Percentiles rank a stretch among this genome's conserved stretches.
phyloP scores from a whole-genome alignment of 208 protist genomes.

The Leishmania braziliensis region DNA sequence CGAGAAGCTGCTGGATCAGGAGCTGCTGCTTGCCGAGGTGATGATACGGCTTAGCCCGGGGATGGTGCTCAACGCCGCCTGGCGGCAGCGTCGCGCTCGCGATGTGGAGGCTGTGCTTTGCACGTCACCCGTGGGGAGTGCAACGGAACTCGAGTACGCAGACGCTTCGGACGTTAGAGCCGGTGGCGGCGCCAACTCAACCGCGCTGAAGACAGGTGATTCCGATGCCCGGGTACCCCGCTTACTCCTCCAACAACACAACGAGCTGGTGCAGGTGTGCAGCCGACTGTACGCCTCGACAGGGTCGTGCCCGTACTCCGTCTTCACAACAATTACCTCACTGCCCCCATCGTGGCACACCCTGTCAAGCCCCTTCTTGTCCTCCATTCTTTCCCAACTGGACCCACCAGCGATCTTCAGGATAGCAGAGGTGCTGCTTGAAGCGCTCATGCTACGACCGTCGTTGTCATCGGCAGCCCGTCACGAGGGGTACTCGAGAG shows the following conservation, averaged over 20 bases:
- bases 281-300: background rate
- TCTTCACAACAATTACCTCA: too few species aligned
- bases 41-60: background rate
- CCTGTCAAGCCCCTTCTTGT: background rate
- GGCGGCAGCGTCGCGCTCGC: constrained; percentile 1
- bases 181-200: background rate
- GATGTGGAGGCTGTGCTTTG: background rate
- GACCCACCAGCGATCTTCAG: background rate
- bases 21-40: background rate
- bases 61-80: background rate
- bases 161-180: background rate
- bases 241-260: background rate
- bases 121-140: background rate
- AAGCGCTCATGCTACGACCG: background rate
- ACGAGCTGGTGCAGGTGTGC: background rate
- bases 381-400: background rate
- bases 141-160: background rate
- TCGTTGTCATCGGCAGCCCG: background rate
- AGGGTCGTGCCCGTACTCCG: background rate
- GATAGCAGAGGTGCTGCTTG: background rate
- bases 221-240: background rate
- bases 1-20: background rate
- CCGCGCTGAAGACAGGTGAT: background rate
- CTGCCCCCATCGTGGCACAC: background rate
- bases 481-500: background rate